Percentiles rank a stretch among this genome's conserved stretches.
These are phyloP conservation scores for Phoma sp. DNA, from an alignment of 2,329 filamentous ascomycete species.

Conservation along the genomic window DNA sequence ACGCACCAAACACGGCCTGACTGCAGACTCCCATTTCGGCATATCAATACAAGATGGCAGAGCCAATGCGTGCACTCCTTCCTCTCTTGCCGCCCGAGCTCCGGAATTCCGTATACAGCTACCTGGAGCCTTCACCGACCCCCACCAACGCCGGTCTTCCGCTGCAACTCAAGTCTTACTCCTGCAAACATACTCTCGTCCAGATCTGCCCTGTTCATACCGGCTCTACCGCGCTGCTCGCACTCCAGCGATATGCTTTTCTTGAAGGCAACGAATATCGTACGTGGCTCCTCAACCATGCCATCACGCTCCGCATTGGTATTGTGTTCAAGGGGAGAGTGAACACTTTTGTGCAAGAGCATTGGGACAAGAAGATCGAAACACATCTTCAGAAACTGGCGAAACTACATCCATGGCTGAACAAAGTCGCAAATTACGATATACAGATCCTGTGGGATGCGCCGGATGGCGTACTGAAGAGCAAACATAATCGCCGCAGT, in stretches of 20 bases:
- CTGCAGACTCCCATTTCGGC: neutral
- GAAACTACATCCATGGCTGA: conserved; percentile 33
- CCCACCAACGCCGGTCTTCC: conserved; percentile 24
- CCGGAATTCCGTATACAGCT: conserved; percentile 37
- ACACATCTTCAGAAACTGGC: conserved; percentile 30
- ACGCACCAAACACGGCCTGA: neutral
- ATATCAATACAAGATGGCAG: neutral
- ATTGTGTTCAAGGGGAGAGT: conserved; percentile 35
- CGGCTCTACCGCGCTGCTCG: conserved; percentile 29
- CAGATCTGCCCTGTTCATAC: conserved; percentile 31
- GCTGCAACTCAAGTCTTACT: conserved; percentile 30
- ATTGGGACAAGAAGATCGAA: conserved; percentile 38
- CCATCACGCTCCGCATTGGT: conserved; percentile 25
- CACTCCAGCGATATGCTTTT: conserved; percentile 24
- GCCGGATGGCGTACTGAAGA: conserved; percentile 21
- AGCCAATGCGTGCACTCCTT: conserved; percentile 23
- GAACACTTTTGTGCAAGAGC: conserved; percentile 31
- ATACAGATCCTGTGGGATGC: conserved; percentile 36
- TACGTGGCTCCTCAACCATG: conserved; percentile 28
- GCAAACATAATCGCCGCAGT: conserved; percentile 22
- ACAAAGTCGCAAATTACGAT: conserved; percentile 29
- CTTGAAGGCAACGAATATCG: conserved; percentile 37
- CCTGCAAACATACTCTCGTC: conserved; percentile 34
- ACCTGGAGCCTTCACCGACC: conserved; percentile 20
- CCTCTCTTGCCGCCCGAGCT: conserved; percentile 38